Evolutionary conservation across 805 yeast genomes (phyloP), one percentile per base, ranked within the genome.

Genomic region (Spathaspora girioi): DNA sequence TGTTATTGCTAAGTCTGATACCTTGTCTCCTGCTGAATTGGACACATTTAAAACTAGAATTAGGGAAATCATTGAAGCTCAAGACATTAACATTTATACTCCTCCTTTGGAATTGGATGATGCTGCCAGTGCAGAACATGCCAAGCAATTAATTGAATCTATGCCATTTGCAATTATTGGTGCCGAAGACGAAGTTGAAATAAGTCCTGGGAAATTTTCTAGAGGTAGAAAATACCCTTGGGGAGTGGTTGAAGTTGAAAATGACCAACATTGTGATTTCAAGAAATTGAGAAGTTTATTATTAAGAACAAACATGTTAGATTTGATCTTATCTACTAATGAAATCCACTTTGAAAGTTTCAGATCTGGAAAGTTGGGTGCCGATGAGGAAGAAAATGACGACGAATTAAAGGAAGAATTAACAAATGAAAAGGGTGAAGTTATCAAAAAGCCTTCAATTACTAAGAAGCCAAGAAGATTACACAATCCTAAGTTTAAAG

Each of bases 91-190:
- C 60, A 86, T 89, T 58, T 88, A 86, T 67, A 87, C 94, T 6
- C 96, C 96, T 20, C 93, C 96, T 31, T 80, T 87, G 64, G 92
- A 87, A 60, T 55, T 79, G 42, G 88, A 83, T 61, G 92, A 87
- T 65, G 82, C 80, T 38, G 89, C 90, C 10, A 81, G 88, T 44
- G 81, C 88, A 42, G 93, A 86, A 62, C 93, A 87, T 67, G 85
- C 91, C 17, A 86, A 86, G 65, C 90, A 83, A 68, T 75, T 86
- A 64, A 86, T 86, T 62, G 92, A 85, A 63, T 76, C 87, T 23
- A 86, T 89, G 91, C 97, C 97, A 35, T 88, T 88, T 72, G 90
- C 96, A 2, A 70, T 91, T 12, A 80, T 87, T 66, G 92, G 93
- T 11, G 78, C 93, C 15, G 93, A 87, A 65, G 83, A 83, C 49